Base-by-base conservation (phyloP, 805 yeast species). In the Kazachstania viticola region DNA sequence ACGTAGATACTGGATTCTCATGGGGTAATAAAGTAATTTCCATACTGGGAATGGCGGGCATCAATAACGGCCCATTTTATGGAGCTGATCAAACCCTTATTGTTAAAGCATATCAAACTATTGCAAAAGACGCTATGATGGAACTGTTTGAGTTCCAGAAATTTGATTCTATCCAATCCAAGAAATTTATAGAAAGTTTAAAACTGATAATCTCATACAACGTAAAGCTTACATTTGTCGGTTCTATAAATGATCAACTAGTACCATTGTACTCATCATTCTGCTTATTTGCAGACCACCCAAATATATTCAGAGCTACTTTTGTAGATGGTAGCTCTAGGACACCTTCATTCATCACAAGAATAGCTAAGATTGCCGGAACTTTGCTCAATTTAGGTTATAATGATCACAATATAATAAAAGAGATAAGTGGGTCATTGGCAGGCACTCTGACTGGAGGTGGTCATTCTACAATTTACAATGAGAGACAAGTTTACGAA, bases 381-480 rank as follows among this genome's bases (percentile, higher is more conserved):
- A 73, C 71, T 32, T 56, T 87, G 28, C 71, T 79, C 34, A 84
- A 88, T 51, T 44, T 74, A 29, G 97, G 97, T 0, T 68, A 63
- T 31, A 72, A 78, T 30, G 98, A 88, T 49, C 88, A 83, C 50
- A 91, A 85, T 15, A 79, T 91, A 11, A 64, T 88, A 14, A 77
- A 77, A 39, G 96, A 91, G 50, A 67, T 88, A 27, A 82, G 95
- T 34, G 69, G 65, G 26, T 67, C 82, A 0, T 56, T 80, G 39
- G 91, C 93, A 0, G 98, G 98, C 0, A 80, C 95, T 1, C 61
- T 91, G 32, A 88, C 95, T 0, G 95, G 96, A 3, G 87, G 91
- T 6, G 98, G 98, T 0, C 98, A 88, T 53, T 85, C 96, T 0
- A 78, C 71, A 40, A 75, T 91, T 17, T 88, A 88, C 55, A 79